Percentiles rank a stretch among this genome's conserved stretches.
phyloP scores from a whole-genome alignment of 352 stramenopile genomes.

The Phytophthora syringae region DNA sequence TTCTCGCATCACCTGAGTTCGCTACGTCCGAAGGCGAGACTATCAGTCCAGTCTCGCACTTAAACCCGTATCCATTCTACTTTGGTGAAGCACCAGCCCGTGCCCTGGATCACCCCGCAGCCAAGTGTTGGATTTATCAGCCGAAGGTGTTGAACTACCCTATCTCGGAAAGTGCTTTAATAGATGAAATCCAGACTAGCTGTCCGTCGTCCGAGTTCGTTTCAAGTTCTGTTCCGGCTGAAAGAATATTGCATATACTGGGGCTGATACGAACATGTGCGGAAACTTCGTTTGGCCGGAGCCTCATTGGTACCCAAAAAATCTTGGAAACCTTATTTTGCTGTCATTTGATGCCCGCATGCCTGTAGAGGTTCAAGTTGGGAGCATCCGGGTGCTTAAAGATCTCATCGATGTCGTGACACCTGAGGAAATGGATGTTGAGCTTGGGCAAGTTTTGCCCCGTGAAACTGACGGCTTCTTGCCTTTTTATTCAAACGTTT shows the following conservation, averaged over 20 bases:
- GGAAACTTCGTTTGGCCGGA: constrained; percentile 59
- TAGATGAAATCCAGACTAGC: constrained; percentile 55
- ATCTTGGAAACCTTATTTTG: constrained; percentile 67
- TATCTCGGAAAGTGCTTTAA: constrained; percentile 58
- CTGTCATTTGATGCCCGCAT: constrained; percentile 57
- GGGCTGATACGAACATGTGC: constrained; percentile 67
- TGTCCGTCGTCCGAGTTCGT: constrained; percentile 38
- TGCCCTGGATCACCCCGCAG: constrained; percentile 51
- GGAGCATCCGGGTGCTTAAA: constrained; percentile 49
- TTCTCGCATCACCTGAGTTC: constrained; percentile 64
- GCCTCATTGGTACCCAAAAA: constrained; percentile 64
- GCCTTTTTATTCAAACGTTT: constrained; percentile 48
- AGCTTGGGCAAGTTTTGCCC: constrained; percentile 43
- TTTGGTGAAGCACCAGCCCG: constrained; percentile 69
- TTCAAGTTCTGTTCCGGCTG: constrained; percentile 38
- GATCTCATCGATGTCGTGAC: constrained; percentile 46
- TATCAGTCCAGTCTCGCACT: constrained; percentile 16
- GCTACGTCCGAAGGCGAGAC: constrained; percentile 5
- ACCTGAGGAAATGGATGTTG: constrained; percentile 41
- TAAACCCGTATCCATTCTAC: constrained; percentile 76
- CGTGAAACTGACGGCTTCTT: constrained; percentile 34
- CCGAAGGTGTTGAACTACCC: constrained; percentile 57
- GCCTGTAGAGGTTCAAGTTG: constrained; percentile 57
- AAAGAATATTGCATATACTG: constrained; percentile 73
- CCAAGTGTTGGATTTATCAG: constrained; percentile 68